Evolutionary conservation across 805 yeast genomes (phyloP), one percentile per base, ranked within the genome.

Genomic region (Lachancea meyersii): DNA sequence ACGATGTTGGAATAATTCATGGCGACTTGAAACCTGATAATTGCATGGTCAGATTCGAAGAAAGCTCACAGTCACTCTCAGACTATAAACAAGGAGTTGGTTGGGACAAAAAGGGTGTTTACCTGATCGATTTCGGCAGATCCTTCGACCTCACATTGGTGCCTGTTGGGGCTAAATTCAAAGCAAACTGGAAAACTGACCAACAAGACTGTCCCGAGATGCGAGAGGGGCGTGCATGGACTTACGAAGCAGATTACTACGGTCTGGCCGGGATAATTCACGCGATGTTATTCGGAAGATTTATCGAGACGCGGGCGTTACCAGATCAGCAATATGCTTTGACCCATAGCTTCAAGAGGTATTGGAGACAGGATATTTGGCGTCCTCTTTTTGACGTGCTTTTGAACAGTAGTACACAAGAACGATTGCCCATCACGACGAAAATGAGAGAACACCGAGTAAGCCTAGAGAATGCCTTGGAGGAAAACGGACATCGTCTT

Each of bases 21-120:
- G 94, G 95, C 1, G 95, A 88, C 58, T 61, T 88, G 41, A 85
- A 83, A 55, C 82, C 95, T 0, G 95, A 85, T 48, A 88, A 87
- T 57, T 84, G 93, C 49, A 83, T 88, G 94, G 55, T 86, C 0
- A 63, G 83, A 31, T 69, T 83, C 31, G 63, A 66, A 13, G 44
- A 53, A 42, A 43, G 45, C 3, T 23, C 41, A 13, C 26, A 27
- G 35, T 24, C 43, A 7, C 41, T 58, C 8, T 61, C 61, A 1
- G 43, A 53, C 14, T 72, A 69, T 43, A 52, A 56, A 27, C 75
- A 74, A 0, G 42, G 51, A 0, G 48, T 62, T 31, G 76, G 72
- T 2, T 78, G 85, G 84, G 41, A 52, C 17, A 48, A 60, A 2
- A 73, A 76, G 44, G 83, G 86, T 0, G 60, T 84, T 13, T 71